These are phyloP conservation scores for Fusarium coffeatum DNA, from an alignment of 2,329 filamentous ascomycete genomes.

Conservation along the genomic window DNA sequence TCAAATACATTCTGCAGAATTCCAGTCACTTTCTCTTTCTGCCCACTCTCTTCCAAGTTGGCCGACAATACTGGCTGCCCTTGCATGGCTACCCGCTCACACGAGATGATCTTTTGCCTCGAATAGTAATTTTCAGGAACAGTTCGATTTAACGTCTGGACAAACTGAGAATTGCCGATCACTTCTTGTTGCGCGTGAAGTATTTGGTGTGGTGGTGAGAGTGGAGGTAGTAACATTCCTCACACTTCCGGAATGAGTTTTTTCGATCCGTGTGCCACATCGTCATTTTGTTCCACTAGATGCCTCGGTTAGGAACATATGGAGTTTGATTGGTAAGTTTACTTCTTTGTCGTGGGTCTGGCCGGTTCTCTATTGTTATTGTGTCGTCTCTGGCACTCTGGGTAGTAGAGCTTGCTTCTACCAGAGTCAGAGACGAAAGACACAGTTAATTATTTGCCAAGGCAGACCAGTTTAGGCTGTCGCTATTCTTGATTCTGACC, in stretches of 20 bases:
- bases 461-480: neutral
- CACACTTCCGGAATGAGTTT: neutral
- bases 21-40: neutral
- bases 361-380: neutral
- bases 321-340: accelerated
- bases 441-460: neutral
- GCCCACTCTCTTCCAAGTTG: neutral
- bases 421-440: neutral
- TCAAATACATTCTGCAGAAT: neutral
- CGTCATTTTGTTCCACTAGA: neutral
- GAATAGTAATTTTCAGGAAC: conserved; percentile 3
- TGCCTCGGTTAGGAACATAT: neutral
- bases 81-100: neutral
- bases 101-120: neutral
- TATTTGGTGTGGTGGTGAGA: accelerated
- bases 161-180: neutral
- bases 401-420: neutral
- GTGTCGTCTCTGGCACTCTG: neutral
- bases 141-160: neutral
- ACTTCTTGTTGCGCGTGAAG: neutral
- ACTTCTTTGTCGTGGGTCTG: neutral
- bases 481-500: neutral
- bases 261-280: neutral
- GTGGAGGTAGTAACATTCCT: conserved; percentile 10
- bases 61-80: neutral